Evolutionary conservation across 805 yeast species (phyloP), one percentile per base, ranked within the genome.

Genomic region (Peterozyma toletana): DNA sequence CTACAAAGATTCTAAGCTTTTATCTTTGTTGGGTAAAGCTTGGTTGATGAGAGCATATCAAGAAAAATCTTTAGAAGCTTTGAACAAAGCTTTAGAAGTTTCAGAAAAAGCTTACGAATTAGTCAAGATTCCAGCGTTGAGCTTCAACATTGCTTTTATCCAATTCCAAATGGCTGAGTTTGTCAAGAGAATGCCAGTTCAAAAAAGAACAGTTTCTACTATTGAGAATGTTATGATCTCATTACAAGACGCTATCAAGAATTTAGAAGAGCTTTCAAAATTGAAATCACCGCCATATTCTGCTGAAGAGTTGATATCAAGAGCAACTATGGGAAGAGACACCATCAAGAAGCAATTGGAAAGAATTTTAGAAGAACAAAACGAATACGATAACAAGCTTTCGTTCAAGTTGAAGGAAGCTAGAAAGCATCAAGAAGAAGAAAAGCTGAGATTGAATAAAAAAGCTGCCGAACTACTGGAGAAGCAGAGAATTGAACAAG

Each of bases 81-180:
- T 83, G 43, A 66, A 73, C 35, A 78, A 71, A 43, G 75, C 96
- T 0, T 68, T 88, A 45, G 80, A 75, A 37, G 78, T 75, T 51
- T 75, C 87, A 5, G 67, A 74, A 51, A 68, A 71, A 48, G 87
- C 96, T 0, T 71, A 68, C 54, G 53, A 61, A 38, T 50, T 66
- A 47, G 51, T 66, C 51, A 68, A 52, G 35, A 58, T 69, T 29
- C 66, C 74, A 7, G 66, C 80, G 9, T 67, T 81, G 50, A 73
- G 73, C 52, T 93, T 85, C 68, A 93, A 93, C 58, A 73, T 82
- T 42, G 95, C 97, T 0, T 84, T 83, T 56, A 71, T 91, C 40
- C 83, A 85, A 54, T 87, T 84, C 62, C 96, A 89, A 61, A 71
- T 87, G 44, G 96, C 96, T 0, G 96, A 89, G 50, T 78, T 78